A percentile compares a stretch with the other conserved stretches of the same genome.
These are phyloP conservation scores for Phytophthora idaei DNA, from an alignment of 352 stramenopile genomes.

Conservation along the genomic window DNA sequence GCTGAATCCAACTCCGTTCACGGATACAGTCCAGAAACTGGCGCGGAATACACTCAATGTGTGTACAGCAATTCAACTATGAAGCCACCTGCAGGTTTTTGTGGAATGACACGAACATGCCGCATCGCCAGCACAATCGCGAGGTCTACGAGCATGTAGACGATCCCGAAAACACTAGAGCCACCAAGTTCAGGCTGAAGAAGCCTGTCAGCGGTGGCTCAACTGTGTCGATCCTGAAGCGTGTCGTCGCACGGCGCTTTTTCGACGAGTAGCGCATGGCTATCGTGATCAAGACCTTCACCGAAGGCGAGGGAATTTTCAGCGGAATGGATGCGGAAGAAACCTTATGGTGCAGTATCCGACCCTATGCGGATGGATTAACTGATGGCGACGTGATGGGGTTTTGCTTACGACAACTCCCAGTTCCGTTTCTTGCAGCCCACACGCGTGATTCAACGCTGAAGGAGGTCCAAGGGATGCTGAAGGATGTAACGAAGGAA, in stretches of 20 bases:
- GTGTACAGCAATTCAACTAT: neutral
- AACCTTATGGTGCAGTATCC: no score
- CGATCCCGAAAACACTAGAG: neutral
- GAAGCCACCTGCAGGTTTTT: neutral
- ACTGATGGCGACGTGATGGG: no score
- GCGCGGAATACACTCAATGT: neutral
- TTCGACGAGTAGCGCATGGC: neutral
- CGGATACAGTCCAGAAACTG: neutral
- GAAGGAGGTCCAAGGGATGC: no score
- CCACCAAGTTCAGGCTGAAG: neutral
- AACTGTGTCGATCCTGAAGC: neutral
- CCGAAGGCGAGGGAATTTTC: neutral
- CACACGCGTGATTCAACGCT: no score
- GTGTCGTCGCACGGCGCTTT: neutral
- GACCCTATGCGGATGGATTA: no score
- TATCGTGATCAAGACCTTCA: neutral
- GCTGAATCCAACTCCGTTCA: neutral
- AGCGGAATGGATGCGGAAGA: no score
- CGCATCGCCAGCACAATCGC: neutral
- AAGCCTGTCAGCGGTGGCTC: neutral
- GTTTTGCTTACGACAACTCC: no score
- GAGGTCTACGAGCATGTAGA: neutral
- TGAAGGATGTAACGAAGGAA: no score
- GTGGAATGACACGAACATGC: neutral
- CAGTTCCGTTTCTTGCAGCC: no score